Percentiles rank a stretch among this genome's conserved stretches.
phyloP scores from a whole-genome alignment of 2,329 filamentous ascomycete species.

The Cladosporium sp. region DNA sequence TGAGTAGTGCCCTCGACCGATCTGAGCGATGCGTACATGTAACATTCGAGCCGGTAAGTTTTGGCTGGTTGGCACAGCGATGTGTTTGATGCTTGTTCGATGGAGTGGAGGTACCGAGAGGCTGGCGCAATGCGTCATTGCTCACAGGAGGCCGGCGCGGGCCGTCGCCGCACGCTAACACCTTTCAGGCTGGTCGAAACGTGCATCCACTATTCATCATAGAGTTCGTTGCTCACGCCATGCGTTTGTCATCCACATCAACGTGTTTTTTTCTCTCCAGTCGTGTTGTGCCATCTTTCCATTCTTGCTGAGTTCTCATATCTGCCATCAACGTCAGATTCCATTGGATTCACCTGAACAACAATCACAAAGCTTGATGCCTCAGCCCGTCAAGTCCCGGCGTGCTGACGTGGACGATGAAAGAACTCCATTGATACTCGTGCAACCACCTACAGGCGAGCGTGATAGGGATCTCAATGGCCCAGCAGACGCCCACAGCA shows the following conservation, averaged over 20 bases:
- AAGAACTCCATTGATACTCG: constrained; percentile 12
- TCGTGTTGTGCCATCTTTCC: not conserved
- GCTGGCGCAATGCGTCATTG: not conserved
- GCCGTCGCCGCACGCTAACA: not conserved
- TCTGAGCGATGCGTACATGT: not conserved
- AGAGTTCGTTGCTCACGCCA: not conserved
- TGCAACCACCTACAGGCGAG: constrained; percentile 5
- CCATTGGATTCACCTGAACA: not conserved
- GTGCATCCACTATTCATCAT: not conserved
- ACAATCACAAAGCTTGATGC: not conserved
- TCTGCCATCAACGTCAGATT: not conserved
- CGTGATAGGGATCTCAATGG: not conserved
- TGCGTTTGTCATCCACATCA: constrained; percentile 7
- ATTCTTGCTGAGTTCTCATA: not conserved
- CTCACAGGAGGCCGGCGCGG: not conserved
- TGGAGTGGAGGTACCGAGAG: not conserved
- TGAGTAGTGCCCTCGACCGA: not conserved
- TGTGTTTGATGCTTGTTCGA: not conserved
- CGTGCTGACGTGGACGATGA: constrained; percentile 1
- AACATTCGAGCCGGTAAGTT: not conserved
- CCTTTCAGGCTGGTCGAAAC: not conserved
- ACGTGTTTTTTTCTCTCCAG: not conserved
- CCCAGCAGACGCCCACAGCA: not conserved
- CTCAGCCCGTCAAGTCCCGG: not conserved
- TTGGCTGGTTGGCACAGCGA: constrained; percentile 8